Conservation (phyloP, 2,329 filamentous ascomycete genomes). For the Fusarium praegraminearum region DNA sequence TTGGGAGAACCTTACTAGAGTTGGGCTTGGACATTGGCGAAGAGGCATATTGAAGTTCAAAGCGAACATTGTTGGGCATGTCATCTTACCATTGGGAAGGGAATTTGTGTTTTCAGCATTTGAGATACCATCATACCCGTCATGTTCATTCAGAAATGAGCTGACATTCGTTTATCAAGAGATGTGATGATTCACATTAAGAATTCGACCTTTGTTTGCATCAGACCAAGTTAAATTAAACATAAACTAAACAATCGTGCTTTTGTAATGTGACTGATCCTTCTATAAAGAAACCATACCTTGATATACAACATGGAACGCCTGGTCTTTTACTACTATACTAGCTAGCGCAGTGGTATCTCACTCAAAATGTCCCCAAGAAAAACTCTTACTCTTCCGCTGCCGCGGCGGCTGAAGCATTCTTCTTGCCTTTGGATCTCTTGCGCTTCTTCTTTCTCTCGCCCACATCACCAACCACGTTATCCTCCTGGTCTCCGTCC, state of each 20-base stretch:
- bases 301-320: slow-evolving; percentile 41
- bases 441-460: slow-evolving; percentile 64
- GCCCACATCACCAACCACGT: slow-evolving; percentile 47
- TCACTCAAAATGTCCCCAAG: slow-evolving; percentile 23
- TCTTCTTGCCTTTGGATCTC: slow-evolving; percentile 61
- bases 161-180: slow-evolving; percentile 30
- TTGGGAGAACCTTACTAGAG: not conserved
- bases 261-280: slow-evolving; percentile 21
- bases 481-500: slow-evolving; percentile 22
- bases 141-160: slow-evolving; percentile 24
- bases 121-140: slow-evolving; percentile 44
- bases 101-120: slow-evolving; percentile 37
- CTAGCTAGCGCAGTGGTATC: slow-evolving; percentile 39
- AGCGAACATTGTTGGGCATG: slow-evolving; percentile 27
- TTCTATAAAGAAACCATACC: slow-evolving; percentile 28
- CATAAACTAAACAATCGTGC: slow-evolving; percentile 21
- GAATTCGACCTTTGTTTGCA: not conserved
- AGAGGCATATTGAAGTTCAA: slow-evolving; percentile 22
- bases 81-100: slow-evolving; percentile 20
- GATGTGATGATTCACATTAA: slow-evolving; percentile 9
- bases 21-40: slow-evolving; percentile 20
- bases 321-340: slow-evolving; percentile 38
- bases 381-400: slow-evolving; percentile 34
- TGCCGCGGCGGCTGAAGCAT: slow-evolving; percentile 46
- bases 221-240: slow-evolving; percentile 1